Evolutionary conservation across 148 eudicot species (phyloP).

Genomic region (Diospyros lotus): DNA sequence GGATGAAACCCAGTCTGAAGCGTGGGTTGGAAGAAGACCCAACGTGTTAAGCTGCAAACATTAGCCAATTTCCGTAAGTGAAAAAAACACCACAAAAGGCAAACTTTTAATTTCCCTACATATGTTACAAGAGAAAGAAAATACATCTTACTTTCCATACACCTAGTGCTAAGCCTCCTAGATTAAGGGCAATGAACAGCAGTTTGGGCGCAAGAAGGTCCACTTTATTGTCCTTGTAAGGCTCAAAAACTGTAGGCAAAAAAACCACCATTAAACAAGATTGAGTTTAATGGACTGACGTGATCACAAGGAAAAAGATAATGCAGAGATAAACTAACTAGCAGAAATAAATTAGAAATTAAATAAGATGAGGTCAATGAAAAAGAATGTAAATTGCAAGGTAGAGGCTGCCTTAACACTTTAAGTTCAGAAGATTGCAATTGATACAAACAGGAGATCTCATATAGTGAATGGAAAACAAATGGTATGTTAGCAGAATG

Average conservation of each 20-base stretch:
- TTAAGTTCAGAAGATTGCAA: background rate
- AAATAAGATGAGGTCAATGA: background rate
- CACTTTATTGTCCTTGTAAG: conserved; percentile 79
- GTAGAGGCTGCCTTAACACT: background rate
- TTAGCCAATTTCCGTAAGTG: conserved; percentile 3
- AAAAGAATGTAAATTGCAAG: background rate
- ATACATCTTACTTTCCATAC: conserved; percentile 69
- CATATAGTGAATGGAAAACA: too few relatives aligned
- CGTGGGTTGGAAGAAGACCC: conserved; percentile 97
- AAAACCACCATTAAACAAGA: background rate
- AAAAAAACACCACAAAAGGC: background rate
- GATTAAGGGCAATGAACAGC: conserved; percentile 71
- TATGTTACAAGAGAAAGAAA: background rate
- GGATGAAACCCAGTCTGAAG: conserved; percentile 96
- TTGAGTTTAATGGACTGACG: background rate
- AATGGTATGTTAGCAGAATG: too few relatives aligned
- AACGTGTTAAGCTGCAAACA: conserved; percentile 78
- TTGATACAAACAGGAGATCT: background rate
- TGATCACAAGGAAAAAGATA: background rate
- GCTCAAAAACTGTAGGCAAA: conserved; percentile 73
- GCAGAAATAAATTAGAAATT: too few relatives aligned
- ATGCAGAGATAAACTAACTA: background rate
- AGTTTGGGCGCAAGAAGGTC: conserved; percentile 83
- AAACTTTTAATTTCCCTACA: background rate
- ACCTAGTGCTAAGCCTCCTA: conserved; percentile 77